A percentile compares a stretch with the other conserved stretches of the same genome.
Evolutionary conservation across 2,329 filamentous ascomycete species (phyloP).

Genomic region (Alternaria triticimaculans): DNA sequence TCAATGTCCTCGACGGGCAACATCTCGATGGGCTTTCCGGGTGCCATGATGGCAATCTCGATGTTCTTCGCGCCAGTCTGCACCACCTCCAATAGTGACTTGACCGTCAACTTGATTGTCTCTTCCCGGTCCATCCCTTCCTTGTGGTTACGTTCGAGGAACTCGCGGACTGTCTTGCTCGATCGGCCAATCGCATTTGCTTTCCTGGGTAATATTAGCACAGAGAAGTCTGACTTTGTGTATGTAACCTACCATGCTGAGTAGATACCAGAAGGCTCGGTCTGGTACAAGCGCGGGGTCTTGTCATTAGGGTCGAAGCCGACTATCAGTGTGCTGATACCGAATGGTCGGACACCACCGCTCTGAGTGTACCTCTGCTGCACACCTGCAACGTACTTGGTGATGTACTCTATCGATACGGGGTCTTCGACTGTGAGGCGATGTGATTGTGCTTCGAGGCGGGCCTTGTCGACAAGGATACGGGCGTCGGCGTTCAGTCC

Average conservation of each 20-base stretch:
- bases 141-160: conserved; percentile 98
- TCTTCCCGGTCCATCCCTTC: conserved; percentile 95
- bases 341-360: conserved; percentile 97
- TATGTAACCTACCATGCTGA: conserved; percentile 82
- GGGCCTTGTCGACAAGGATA: conserved; percentile 97
- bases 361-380: conserved; percentile 99
- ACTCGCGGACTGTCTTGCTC: conserved; percentile 98
- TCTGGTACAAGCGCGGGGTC: conserved; percentile 91
- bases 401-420: conserved; percentile 98
- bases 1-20: conserved; percentile 96
- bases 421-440: conserved; percentile 96
- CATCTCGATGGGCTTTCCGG: conserved; percentile 90
- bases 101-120: conserved; percentile 96
- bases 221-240: background rate
- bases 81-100: conserved; percentile 96
- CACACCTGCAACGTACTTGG: conserved; percentile 96
- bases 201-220: conserved; percentile 70
- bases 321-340: conserved; percentile 96
- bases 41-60: conserved; percentile 97
- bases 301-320: conserved; percentile 96
- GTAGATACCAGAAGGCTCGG: conserved; percentile 99
- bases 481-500: conserved; percentile 97
- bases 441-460: conserved; percentile 96
- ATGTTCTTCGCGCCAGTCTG: conserved; percentile 99
- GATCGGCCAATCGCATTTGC: conserved; percentile 98